Conservation (phyloP, 2,329 filamentous ascomycete genomes). For the Nectriaceae sp. region DNA sequence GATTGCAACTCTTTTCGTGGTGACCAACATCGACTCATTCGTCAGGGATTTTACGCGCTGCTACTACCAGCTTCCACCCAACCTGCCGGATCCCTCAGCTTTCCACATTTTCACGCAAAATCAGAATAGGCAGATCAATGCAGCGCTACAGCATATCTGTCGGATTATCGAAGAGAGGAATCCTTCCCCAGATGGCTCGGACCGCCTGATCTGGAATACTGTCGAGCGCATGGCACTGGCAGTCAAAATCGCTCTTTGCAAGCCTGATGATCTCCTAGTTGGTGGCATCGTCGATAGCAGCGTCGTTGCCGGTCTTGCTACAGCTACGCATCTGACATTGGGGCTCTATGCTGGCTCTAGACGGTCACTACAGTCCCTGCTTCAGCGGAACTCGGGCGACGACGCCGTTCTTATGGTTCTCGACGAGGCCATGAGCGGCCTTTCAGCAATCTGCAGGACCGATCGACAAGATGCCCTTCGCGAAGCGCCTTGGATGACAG, state of each 20-base stretch:
- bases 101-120: slow-evolving; percentile 36
- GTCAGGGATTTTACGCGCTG: slow-evolving; percentile 36
- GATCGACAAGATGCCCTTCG: slow-evolving; percentile 11
- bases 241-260: slow-evolving; percentile 31
- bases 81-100: slow-evolving; percentile 30
- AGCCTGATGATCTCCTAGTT: slow-evolving; percentile 35
- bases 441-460: slow-evolving; percentile 13
- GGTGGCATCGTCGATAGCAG: slow-evolving; percentile 36
- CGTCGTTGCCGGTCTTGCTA: slow-evolving; percentile 32
- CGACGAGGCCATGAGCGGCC: slow-evolving; percentile 26
- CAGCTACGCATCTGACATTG: slow-evolving; percentile 31
- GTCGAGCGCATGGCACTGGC: slow-evolving; percentile 28
- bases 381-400: slow-evolving; percentile 24
- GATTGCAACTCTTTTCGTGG: slow-evolving; percentile 29
- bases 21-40: slow-evolving; percentile 30
- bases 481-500: slow-evolving; percentile 34
- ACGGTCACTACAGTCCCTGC: slow-evolving; percentile 26
- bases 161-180: slow-evolving; percentile 16
- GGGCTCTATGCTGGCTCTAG: slow-evolving; percentile 28
- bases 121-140: slow-evolving; percentile 31
- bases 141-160: slow-evolving; percentile 24
- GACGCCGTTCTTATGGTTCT: slow-evolving; percentile 30
- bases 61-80: slow-evolving; percentile 36
- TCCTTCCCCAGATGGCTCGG: neutral
- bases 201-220: slow-evolving; percentile 29